Conservation (phyloP, 345 rosid species). For the Hevea brasiliensis region DNA sequence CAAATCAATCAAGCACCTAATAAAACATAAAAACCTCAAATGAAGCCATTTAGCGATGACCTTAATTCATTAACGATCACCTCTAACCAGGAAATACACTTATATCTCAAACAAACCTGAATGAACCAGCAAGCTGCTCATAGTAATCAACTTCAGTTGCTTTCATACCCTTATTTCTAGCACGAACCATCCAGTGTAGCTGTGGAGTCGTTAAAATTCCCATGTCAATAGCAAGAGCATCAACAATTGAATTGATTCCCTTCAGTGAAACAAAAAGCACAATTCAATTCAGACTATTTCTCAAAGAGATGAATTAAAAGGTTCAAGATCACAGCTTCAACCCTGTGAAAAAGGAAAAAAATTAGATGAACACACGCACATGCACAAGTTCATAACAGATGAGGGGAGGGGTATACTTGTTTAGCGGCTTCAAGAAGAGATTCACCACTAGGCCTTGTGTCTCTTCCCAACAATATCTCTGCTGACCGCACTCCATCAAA, state of each 20-base stretch:
- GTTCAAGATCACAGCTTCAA: neutral
- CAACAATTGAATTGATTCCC: constrained; percentile 70
- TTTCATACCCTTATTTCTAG: constrained; percentile 65
- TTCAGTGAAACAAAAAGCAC: constrained; percentile 22
- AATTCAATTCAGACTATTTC: neutral
- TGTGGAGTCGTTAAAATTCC: constrained; percentile 94
- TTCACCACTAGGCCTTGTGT: constrained; percentile 95
- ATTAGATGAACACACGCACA: neutral
- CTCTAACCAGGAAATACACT: neutral
- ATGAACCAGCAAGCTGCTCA: constrained; percentile 70
- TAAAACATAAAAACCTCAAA: constrained; percentile 16
- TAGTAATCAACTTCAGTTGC: constrained; percentile 75
- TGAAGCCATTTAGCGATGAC: neutral
- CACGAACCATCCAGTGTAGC: constrained; percentile 91
- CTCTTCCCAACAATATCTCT: constrained; percentile 78
- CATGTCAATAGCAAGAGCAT: constrained; percentile 59
- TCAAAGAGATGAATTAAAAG: neutral
- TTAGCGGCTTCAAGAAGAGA: constrained; percentile 77
- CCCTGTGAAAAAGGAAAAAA: neutral
- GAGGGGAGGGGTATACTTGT: constrained; percentile 37
- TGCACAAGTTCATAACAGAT: neutral
- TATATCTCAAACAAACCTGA: constrained; percentile 42
- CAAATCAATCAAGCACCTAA: constrained; percentile 65
- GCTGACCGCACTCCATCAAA: constrained; percentile 49
- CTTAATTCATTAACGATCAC: neutral